Evolutionary conservation across 2,329 filamentous ascomycete species (phyloP).

Genomic region (Claviceps africana): DNA sequence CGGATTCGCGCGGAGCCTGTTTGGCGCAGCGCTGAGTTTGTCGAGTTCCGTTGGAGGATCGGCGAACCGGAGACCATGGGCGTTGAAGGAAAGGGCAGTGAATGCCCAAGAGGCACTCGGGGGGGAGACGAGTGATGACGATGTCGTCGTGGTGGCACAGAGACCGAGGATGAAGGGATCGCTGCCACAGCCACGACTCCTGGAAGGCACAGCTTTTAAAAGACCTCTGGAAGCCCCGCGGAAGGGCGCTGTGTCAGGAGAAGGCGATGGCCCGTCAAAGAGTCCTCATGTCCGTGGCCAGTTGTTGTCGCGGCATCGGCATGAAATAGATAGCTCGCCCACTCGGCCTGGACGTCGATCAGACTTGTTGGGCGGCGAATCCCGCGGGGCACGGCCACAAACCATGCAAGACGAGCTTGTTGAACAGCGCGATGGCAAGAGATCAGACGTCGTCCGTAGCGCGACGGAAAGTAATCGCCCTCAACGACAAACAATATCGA

Average conservation of each 20-base stretch:
- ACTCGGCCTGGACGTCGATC: not conserved
- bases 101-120: conserved; percentile 4
- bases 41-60: conserved; percentile 11
- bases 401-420: not conserved
- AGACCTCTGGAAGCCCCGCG: not conserved
- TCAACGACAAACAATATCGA: not conserved
- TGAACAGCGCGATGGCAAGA: not conserved
- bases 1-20: conserved; percentile 20
- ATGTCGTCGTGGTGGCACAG: conserved; percentile 6
- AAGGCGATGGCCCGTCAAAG: no score
- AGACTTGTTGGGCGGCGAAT: not conserved
- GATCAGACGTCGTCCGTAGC: not conserved
- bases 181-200: not conserved
- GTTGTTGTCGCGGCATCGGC: not conserved
- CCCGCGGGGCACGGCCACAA: not conserved
- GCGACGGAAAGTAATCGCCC: not conserved
- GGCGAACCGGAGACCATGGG: conserved; percentile 7
- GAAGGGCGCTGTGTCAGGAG: not conserved
- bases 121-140: conserved; percentile 3
- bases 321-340: not conserved
- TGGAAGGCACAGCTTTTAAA: not conserved
- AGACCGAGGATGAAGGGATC: not conserved
- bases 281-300: not conserved
- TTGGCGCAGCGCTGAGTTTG: conserved; percentile 20
- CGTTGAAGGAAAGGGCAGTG: conserved; percentile 10